Evolutionary conservation across 148 eudicot species (phyloP).

Genomic region (Fagopyrum tataricum): DNA sequence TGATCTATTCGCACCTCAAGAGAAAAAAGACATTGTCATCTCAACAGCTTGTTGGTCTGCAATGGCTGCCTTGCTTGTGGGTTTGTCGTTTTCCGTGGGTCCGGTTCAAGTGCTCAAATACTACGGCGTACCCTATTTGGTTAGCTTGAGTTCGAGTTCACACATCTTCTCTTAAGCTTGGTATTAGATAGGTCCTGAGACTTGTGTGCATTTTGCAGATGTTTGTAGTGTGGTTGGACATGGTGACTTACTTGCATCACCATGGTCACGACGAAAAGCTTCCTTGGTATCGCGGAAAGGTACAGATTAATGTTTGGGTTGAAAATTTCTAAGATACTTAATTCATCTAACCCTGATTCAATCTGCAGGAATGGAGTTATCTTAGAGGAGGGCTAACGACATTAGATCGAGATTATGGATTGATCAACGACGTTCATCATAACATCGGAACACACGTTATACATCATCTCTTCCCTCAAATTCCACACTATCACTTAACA

Average conservation of each 20-base stretch:
- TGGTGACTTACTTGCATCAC: conserved; percentile 44
- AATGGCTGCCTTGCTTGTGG: conserved; percentile 37
- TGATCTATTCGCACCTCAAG: conserved; percentile 35
- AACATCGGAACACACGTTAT: conserved; percentile 41
- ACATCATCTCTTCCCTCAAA: conserved; percentile 50
- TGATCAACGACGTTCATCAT: conserved; percentile 37
- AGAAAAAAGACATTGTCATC: conserved; percentile 40
- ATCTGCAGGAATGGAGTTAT: conserved; percentile 37
- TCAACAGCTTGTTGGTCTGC: conserved; percentile 47
- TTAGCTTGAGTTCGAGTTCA: conserved; percentile 11
- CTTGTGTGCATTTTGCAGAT: conserved; percentile 14
- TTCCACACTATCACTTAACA: conserved; percentile 42
- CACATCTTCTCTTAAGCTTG: neutral
- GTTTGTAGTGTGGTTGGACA: conserved; percentile 34
- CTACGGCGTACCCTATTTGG: conserved; percentile 45
- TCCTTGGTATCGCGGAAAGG: conserved; percentile 46
- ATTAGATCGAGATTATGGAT: conserved; percentile 43
- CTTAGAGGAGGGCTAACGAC: conserved; percentile 39
- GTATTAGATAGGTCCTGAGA: neutral
- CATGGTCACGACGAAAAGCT: conserved; percentile 30
- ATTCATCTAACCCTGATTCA: neutral
- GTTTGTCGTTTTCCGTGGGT: conserved; percentile 35
- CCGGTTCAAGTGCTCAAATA: conserved; percentile 40
- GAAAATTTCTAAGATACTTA: neutral
- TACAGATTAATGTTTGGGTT: neutral